phyloP scores from a whole-genome alignment of 2,329 filamentous ascomycete species.

The Aureobasidium namibiae region DNA sequence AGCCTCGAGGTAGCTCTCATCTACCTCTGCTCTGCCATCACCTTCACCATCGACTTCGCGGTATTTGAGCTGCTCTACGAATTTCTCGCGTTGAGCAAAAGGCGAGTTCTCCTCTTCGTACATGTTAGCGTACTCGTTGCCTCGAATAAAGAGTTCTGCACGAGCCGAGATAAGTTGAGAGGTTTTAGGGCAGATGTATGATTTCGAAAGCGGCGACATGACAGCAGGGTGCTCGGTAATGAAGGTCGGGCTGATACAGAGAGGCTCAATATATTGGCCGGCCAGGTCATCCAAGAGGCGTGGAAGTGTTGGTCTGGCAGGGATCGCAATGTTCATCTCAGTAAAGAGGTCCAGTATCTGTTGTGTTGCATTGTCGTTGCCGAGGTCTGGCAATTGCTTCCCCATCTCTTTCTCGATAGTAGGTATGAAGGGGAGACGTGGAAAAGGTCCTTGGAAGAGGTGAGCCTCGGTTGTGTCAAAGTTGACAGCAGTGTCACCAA shows the following conservation, averaged over 20 bases:
- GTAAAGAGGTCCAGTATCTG: slow-evolving; percentile 51
- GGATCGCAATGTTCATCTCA: slow-evolving; percentile 41
- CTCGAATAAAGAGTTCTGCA: slow-evolving; percentile 38
- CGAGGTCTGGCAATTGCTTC: slow-evolving; percentile 45
- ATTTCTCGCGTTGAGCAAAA: slow-evolving; percentile 75
- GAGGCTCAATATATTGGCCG: slow-evolving; percentile 66
- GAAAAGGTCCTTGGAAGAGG: slow-evolving; percentile 49
- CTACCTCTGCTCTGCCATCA: slow-evolving; percentile 44
- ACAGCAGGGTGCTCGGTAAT: slow-evolving; percentile 84
- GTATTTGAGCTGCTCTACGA: slow-evolving; percentile 49
- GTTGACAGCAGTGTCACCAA: slow-evolving; percentile 23
- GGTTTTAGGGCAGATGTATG: slow-evolving; percentile 59
- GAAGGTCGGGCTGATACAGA: slow-evolving; percentile 67
- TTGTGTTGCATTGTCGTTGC: slow-evolving; percentile 44
- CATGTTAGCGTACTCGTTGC: slow-evolving; percentile 84
- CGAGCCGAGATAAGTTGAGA: slow-evolving; percentile 45
- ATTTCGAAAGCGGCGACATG: slow-evolving; percentile 87
- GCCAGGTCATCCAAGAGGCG: slow-evolving; percentile 77
- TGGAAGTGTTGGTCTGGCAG: slow-evolving; percentile 49
- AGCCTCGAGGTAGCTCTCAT: slow-evolving; percentile 77
- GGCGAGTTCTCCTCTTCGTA: slow-evolving; percentile 98
- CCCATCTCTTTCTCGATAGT: slow-evolving; percentile 63
- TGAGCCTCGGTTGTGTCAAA: slow-evolving; percentile 18
- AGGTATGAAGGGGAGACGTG: slow-evolving; percentile 73
- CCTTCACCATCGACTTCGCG: slow-evolving; percentile 35